Evolutionary conservation across 176 grass and related monocot species (phyloP), one percentile per base, ranked within the genome.

Genomic region (Elaeis guineensis): DNA sequence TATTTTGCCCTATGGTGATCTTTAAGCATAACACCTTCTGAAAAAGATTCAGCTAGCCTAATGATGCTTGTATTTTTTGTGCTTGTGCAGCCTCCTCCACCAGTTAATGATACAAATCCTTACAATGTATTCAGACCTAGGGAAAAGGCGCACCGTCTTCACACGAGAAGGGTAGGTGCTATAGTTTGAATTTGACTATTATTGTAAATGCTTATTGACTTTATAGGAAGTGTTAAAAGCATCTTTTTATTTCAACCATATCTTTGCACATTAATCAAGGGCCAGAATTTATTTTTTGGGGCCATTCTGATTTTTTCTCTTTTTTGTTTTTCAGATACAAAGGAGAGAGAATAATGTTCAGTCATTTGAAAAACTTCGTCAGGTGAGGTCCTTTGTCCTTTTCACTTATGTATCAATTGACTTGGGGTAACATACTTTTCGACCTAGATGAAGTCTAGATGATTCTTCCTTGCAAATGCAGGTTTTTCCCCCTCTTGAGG

Each of bases 41-140:
- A 44, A 44, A 44, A 44, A 44, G 35, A 44, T 12, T 44, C 35
- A 44, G 35, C 9, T 12, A 12, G 35, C 77, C 72, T 57, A 9
- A 75, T 49, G 57, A 65, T 79, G 77, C 61, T 58, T 62, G 51
- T 70, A 57, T 54, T 59, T 25, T 76, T 78, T 18, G 51, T 82
- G 50, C 65, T 60, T 65, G 23, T 86, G 76, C 58, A 98, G 93
- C 93, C 88, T 18, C 93, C 93, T 70, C 93, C 93, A 3, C 93
- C 93, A 5, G 84, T 85, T 52, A 98, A 89, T 71, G 93, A 98
- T 71, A 98, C 87, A 18, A 98, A 89, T 69, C 93, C 93, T 44
- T 98, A 92, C 62, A 98, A 98, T 92, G 93, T 98, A 23, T 98
- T 98, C 74, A 89, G 93, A 80, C 88, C 93, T 62, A 92, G 93